phyloP scores from a whole-genome alignment of 805 yeast genomes.

The Candida tibetensis region DNA sequence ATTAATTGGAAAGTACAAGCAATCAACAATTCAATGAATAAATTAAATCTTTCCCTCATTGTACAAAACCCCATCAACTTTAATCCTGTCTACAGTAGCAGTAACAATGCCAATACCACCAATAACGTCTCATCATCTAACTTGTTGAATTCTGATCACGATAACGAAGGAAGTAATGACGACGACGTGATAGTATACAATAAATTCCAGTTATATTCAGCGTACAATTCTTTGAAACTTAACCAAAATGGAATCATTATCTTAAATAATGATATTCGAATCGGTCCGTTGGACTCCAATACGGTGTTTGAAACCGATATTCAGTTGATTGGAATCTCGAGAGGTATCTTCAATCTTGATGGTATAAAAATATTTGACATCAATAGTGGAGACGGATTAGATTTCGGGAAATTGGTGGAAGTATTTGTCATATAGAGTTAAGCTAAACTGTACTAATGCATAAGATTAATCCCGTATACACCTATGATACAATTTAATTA shows the following conservation, averaged over 20 bases:
- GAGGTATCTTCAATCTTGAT: constrained; percentile 62
- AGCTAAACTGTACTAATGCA: too few species aligned
- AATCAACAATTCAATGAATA: constrained; percentile 54
- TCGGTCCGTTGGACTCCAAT: constrained; percentile 61
- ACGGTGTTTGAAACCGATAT: constrained; percentile 64
- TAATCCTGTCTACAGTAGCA: constrained; percentile 21
- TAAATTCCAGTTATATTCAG: constrained; percentile 22
- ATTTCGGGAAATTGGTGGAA: constrained; percentile 67
- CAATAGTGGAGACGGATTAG: constrained; percentile 62
- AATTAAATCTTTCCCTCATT: constrained; percentile 51
- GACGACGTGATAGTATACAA: constrained; percentile 18
- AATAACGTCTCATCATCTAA: constrained; percentile 17
- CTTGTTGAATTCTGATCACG: constrained; percentile 10
- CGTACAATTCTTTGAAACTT: constrained; percentile 38
- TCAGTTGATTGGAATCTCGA: constrained; percentile 56
- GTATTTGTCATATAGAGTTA: constrained; percentile 49
- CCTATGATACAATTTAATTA: too few species aligned
- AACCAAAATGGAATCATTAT: constrained; percentile 57
- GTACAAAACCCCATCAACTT: constrained; percentile 24
- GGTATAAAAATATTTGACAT: constrained; percentile 67
- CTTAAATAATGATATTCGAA: constrained; percentile 60
- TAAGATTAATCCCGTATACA: too few species aligned
- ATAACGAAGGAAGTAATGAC: constrained; percentile 4
- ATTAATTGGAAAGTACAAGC: constrained; percentile 66
- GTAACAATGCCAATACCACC: constrained; percentile 5